phyloP scores from a whole-genome alignment of 805 yeast genomes.

The Schwanniomyces vanrijiae region DNA sequence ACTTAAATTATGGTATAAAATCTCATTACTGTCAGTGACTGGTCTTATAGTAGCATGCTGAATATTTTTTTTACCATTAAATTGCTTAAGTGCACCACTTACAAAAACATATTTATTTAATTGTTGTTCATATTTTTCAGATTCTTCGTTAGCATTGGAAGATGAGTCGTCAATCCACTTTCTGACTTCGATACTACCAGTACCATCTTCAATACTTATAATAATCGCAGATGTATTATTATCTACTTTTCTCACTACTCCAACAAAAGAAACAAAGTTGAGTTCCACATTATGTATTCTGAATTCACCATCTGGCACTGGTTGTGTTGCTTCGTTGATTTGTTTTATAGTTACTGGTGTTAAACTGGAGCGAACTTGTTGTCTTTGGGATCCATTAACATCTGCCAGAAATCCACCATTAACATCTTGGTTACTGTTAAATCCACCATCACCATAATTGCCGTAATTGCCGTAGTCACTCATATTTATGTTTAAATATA shows the following conservation, averaged over 20 bases:
- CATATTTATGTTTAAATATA: slow-evolving; percentile 1
- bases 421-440: slow-evolving; percentile 12
- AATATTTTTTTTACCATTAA: slow-evolving; percentile 61
- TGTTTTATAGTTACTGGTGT: slow-evolving; percentile 77
- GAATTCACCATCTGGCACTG: slow-evolving; percentile 68
- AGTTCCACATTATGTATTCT: slow-evolving; percentile 58
- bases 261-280: slow-evolving; percentile 63
- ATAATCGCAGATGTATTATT: slow-evolving; percentile 56
- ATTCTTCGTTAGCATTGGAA: slow-evolving; percentile 26
- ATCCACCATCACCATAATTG: slow-evolving; percentile 24
- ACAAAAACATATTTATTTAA: slow-evolving; percentile 63
- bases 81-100: slow-evolving; percentile 48
- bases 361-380: slow-evolving; percentile 24
- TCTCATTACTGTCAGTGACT: slow-evolving; percentile 64
- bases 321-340: slow-evolving; percentile 59
- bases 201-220: slow-evolving; percentile 74
- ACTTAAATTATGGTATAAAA: slow-evolving; percentile 64
- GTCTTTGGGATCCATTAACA: slow-evolving; percentile 20
- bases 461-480: slow-evolving; percentile 10
- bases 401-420: slow-evolving; percentile 22
- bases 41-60: slow-evolving; percentile 62
- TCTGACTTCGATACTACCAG: slow-evolving; percentile 61
- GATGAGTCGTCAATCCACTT: slow-evolving; percentile 51
- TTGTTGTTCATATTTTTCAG: slow-evolving; percentile 32
- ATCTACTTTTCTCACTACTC: slow-evolving; percentile 64